Evolutionary conservation across 495 filamentous ascomycete genomes (phyloP), one percentile per base, ranked within the genome.

Genomic region (Aspergillus ostianus): DNA sequence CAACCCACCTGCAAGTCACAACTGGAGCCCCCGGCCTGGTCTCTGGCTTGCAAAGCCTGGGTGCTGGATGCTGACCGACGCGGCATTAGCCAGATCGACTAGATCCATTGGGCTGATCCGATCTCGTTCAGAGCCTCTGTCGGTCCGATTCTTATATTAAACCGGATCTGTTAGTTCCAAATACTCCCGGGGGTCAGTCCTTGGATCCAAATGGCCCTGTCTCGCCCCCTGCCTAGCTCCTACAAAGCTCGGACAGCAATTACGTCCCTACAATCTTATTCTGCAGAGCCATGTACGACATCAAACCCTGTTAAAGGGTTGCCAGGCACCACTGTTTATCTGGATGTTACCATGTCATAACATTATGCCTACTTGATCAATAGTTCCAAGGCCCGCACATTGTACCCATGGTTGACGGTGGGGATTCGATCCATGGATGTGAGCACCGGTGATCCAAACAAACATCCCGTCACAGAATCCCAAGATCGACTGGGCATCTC

Each of bases 361-460:
- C 36, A 41, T 41, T 41, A 17, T 41, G 1, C 10, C 36, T 15
- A 41, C 36, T 17, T 41, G 13, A 41, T 41, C 36, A 12, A 41
- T 13, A 15, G 12, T 41, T 41, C 36, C 36, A 41, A 13, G 36
- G 36, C 29, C 13, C 21, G 26, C 50, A 52, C 15, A 51, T 23
- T 17, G 15, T 5, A 51, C 20, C 15, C 49, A 27, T 27, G 21
- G 36, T 27, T 47, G 20, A 17, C 23, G 50, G 60, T 56, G 52
- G 63, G 29, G 46, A 49, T 58, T 21, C 32, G 53, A 58, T 60
- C 60, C 65, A 67, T 67, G 65, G 65, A 55, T 54, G 17, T 26
- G 13, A 58, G 44, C 52, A 36, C 62, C 58, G 62, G 45, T 27
- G 56, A 62, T 58, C 56, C 65, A 63, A 57, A 62, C 56, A 46